phyloP scores from a whole-genome alignment of 345 rosid genomes.

The Boechera stricta region DNA sequence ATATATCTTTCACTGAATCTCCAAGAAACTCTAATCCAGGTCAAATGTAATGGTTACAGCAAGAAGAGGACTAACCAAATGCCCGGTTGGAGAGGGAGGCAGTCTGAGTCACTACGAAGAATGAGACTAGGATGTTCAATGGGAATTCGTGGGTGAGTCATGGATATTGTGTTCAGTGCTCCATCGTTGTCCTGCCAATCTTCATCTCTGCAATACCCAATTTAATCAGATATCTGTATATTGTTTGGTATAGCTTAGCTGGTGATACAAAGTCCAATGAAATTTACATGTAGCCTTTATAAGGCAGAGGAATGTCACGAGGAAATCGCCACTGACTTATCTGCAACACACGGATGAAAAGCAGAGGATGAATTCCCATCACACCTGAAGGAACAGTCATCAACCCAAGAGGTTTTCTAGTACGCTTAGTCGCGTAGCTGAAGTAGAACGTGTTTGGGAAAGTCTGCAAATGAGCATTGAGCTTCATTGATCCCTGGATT shows the following conservation, averaged over 20 bases:
- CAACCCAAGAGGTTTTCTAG: conserved; percentile 58
- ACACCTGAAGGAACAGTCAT: conserved; percentile 80
- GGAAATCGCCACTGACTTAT: conserved; percentile 87
- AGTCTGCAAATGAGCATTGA: conserved; percentile 65
- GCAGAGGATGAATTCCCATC: conserved; percentile 79
- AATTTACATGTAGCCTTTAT: conserved; percentile 85
- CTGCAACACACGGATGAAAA: conserved; percentile 83
- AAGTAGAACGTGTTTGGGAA: conserved; percentile 86
- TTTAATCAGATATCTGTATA: background rate
- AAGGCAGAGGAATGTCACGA: conserved; percentile 67
- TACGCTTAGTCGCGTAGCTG: conserved; percentile 91
- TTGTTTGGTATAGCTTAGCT: conserved; percentile 5
- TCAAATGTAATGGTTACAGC: background rate
- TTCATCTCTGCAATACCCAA: conserved; percentile 68
- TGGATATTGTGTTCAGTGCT: conserved; percentile 88
- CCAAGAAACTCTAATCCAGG: conserved; percentile 1
- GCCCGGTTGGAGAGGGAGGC: conserved; percentile 76
- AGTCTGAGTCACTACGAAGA: conserved; percentile 62
- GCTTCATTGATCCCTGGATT: conserved; percentile 73
- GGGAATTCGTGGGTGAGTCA: conserved; percentile 91
- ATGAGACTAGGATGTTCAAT: conserved; percentile 66
- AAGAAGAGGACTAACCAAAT: conserved; percentile 68
- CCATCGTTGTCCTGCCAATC: conserved; percentile 98
- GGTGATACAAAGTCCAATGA: background rate
- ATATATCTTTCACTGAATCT: background rate